Conservation (phyloP, 106 monocot genomes). For the Phalaenopsis aphrodite region DNA sequence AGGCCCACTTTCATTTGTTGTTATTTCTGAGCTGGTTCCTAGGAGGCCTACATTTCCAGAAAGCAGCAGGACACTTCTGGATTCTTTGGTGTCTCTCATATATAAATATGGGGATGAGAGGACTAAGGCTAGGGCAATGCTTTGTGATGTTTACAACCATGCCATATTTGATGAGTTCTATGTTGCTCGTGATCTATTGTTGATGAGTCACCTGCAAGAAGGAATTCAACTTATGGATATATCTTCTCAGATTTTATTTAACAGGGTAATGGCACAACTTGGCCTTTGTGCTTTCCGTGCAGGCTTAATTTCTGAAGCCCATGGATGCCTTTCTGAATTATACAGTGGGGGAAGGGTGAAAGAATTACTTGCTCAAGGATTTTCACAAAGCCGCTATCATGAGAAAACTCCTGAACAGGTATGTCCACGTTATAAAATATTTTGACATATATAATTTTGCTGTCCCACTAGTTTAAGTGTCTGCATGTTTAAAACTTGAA, state of each 20-base stretch:
- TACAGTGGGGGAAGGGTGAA: slow-evolving; percentile 83
- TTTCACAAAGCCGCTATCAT: slow-evolving; percentile 82
- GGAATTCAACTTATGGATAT: slow-evolving; percentile 92
- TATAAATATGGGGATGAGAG: slow-evolving; percentile 91
- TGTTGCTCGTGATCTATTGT: slow-evolving; percentile 73
- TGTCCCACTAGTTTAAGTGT: not conserved
- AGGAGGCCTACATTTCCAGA: slow-evolving; percentile 82
- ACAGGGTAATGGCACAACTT: slow-evolving; percentile 94
- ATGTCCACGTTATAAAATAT: not conserved
- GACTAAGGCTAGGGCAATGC: slow-evolving; percentile 98
- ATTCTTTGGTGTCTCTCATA: slow-evolving; percentile 67
- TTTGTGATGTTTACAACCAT: slow-evolving; percentile 98
- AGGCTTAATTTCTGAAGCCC: slow-evolving; percentile 75
- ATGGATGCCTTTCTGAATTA: slow-evolving; percentile 84
- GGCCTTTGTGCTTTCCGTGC: slow-evolving; percentile 93
- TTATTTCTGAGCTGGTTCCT: slow-evolving; percentile 65
- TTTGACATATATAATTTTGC: not conserved
- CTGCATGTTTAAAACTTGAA: too few relatives aligned
- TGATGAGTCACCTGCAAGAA: slow-evolving; percentile 98
- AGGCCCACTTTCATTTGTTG: slow-evolving; percentile 62
- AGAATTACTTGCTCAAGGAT: slow-evolving; percentile 91
- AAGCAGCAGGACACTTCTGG: slow-evolving; percentile 73
- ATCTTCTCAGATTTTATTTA: slow-evolving; percentile 86
- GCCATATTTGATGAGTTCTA: slow-evolving; percentile 80
- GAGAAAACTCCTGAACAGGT: slow-evolving; percentile 99